phyloP scores from a whole-genome alignment of 2,329 filamentous ascomycete genomes.

The Aureobasidium sp. region DNA sequence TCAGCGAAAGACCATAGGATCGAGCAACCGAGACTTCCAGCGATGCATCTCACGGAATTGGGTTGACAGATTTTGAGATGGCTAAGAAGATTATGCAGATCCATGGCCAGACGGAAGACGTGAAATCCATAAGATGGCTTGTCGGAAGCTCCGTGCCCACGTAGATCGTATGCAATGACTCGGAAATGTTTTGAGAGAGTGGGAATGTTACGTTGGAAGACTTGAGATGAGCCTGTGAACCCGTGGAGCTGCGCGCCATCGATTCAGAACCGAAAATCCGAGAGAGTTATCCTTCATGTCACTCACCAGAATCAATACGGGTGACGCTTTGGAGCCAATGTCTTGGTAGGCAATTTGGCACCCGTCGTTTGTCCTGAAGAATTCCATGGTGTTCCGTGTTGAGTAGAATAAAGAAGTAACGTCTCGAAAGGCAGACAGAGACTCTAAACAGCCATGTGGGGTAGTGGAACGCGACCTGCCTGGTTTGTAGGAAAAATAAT shows the following conservation, averaged over 20 bases:
- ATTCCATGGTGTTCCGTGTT: background rate
- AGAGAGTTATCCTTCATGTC: background rate
- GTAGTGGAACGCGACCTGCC: no score
- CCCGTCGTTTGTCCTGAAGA: constrained; percentile 4
- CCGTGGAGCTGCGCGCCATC: background rate
- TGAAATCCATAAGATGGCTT: background rate
- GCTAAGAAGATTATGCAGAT: background rate
- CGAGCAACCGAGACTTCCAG: constrained; percentile 4
- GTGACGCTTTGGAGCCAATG: background rate
- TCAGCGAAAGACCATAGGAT: constrained; percentile 3
- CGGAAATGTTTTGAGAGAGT: background rate
- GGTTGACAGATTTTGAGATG: background rate
- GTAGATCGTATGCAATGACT: background rate
- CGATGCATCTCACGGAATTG: constrained; percentile 4
- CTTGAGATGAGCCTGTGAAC: constrained; percentile 1
- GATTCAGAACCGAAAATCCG: background rate
- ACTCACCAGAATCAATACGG: background rate
- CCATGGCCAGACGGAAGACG: constrained; percentile 8
- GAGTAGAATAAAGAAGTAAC: no score
- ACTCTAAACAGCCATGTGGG: no score
- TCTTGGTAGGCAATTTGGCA: background rate
- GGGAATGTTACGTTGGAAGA: background rate
- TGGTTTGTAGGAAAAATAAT: no score
- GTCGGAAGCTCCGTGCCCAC: constrained; percentile 2
- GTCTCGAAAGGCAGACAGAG: no score